These are phyloP conservation scores for Mikania micrantha DNA, from an alignment of 129 eudicot genomes.

Conservation along the genomic window DNA sequence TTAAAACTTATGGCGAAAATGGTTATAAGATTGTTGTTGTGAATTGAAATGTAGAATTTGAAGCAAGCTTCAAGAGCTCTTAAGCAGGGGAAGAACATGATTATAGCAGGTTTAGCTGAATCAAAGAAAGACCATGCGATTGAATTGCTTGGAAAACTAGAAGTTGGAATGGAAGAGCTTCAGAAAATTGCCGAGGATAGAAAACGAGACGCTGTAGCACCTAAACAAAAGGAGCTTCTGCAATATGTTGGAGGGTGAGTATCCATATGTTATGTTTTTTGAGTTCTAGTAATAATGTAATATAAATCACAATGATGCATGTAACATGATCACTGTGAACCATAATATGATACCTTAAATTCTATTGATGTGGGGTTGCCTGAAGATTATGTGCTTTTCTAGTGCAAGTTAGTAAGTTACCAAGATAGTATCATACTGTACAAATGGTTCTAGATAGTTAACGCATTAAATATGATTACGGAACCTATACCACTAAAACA, in stretches of 20 bases:
- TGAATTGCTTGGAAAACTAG: constrained; percentile 76
- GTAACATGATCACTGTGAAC: neutral
- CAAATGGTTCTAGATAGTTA: neutral
- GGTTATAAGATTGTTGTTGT: constrained; percentile 17
- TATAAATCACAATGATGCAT: constrained; percentile 4
- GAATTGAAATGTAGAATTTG: constrained; percentile 53
- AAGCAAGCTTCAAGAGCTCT: constrained; percentile 86
- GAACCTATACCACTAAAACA: neutral
- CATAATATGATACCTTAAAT: neutral
- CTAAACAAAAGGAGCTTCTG: constrained; percentile 89
- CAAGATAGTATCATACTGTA: neutral
- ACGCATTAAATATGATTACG: neutral
- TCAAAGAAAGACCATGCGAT: constrained; percentile 83
- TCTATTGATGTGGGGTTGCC: neutral
- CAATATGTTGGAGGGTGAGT: constrained; percentile 95
- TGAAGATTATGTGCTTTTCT: neutral
- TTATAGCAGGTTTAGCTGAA: constrained; percentile 80
- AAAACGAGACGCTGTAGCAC: constrained; percentile 70
- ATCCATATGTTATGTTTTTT: neutral
- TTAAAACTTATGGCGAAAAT: neutral
- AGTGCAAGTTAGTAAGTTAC: neutral
- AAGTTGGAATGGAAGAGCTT: constrained; percentile 82
- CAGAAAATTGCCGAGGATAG: constrained; percentile 74
- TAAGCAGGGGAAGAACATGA: constrained; percentile 73
- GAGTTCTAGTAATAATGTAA: neutral